Evolutionary conservation across 1,284 basidiomycete genomes (phyloP), one percentile per base, ranked within the genome.

Genomic region (Irpex sp.): DNA sequence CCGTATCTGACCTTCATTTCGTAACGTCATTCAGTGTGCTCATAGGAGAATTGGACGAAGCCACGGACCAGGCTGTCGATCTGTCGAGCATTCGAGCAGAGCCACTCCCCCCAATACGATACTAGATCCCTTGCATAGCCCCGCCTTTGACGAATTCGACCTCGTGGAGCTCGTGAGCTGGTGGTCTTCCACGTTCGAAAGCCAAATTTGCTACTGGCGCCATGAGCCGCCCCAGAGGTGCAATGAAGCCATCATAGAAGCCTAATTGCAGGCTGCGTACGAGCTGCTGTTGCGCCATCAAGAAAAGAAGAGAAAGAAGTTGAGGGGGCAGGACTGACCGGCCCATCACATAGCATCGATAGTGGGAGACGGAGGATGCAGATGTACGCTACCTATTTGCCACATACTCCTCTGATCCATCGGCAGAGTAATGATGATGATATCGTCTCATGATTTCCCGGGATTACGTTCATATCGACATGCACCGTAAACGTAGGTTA

Each of bases 1-100:
- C 44, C 58, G 37, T 48, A 11, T 60, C 57, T 63, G 49, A 66
- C 37, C 17, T 52, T 44, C 8, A 11, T 31, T 57, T 26, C 54
- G 48, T 54, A 5, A 15, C 34, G 49, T 38, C 17, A 34, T 65
- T 13, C 72, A 97, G 94, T 54, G 91, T 91, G 48, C 80, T 98
- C 66, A 93, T 99, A 48, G 97, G 94, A 56, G 94, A 97, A 76
- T 73, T 98, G 38, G 97, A 99, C 77, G 86, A 91, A 66, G 90
- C 88, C 36, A 81, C 91, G 65, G 97, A 99, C 76, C 81, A 86
- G 58, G 81, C 88, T 0, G 85, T 92, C 51, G 94, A 98, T 75
- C 85, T 94, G 57, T 80, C 86, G 0, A 82, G 87, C 34, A 87
- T 98, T 67, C 88, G 86, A 60, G 97, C 96, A 26, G 96, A 98